phyloP scores from a whole-genome alignment of 2,329 filamentous ascomycete species.

The Dothistroma septosporum region DNA sequence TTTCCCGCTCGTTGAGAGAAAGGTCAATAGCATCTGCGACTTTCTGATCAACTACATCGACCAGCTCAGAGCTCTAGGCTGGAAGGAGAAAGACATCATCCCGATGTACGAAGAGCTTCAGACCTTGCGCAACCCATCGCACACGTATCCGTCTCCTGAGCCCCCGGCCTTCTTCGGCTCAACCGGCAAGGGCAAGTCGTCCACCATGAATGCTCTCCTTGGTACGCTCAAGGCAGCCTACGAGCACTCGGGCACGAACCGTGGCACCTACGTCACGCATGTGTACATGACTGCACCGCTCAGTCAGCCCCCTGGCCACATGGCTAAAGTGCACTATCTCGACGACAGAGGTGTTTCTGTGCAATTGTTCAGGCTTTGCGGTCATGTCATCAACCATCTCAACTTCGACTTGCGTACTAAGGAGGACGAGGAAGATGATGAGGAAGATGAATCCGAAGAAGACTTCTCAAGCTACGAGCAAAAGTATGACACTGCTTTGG shows the following conservation, averaged over 20 bases:
- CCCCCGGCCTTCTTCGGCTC: slow-evolving; percentile 9
- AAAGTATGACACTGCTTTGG: slow-evolving; percentile 4
- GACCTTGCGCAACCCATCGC: slow-evolving; percentile 1
- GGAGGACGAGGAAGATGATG: slow-evolving; percentile 4
- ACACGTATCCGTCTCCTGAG: slow-evolving; percentile 3
- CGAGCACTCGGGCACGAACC: slow-evolving; percentile 10
- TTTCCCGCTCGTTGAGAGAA: background rate
- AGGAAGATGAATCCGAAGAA: slow-evolving; percentile 4
- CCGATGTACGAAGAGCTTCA: slow-evolving; percentile 1
- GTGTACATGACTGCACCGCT: slow-evolving; percentile 4
- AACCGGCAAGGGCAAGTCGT: slow-evolving; percentile 22
- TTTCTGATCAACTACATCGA: background rate
- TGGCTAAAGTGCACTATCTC: slow-evolving; percentile 5
- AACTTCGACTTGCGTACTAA: background rate
- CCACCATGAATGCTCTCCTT: slow-evolving; percentile 9
- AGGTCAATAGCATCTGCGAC: background rate
- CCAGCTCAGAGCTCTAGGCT: background rate
- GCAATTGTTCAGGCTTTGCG: background rate
- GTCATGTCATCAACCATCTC: slow-evolving; percentile 1
- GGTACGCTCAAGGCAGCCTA: slow-evolving; percentile 6
- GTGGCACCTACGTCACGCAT: slow-evolving; percentile 13
- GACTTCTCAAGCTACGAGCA: background rate
- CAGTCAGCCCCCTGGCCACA: slow-evolving; percentile 1
- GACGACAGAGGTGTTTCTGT: background rate
- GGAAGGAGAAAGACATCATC: background rate